phyloP scores from a whole-genome alignment of 2,329 filamentous ascomycete genomes.

The Xylaria arbuscula region DNA sequence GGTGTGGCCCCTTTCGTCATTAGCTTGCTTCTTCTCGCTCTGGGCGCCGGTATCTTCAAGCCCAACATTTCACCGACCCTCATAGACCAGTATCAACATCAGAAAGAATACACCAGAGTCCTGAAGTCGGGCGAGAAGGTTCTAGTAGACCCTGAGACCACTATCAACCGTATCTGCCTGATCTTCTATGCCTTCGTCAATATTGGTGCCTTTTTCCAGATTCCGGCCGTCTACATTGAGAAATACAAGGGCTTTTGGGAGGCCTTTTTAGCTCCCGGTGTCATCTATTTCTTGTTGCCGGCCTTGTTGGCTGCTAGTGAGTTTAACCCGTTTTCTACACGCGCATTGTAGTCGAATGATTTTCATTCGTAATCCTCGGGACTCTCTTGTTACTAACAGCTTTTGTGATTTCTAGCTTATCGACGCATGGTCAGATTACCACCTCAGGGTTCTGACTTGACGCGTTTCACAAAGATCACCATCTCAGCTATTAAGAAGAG shows the following conservation, averaged over 20 bases:
- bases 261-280: not conserved
- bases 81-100: not conserved
- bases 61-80: not conserved
- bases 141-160: not conserved
- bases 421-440: not conserved
- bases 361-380: not conserved
- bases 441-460: not conserved
- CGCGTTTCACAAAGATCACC: not conserved
- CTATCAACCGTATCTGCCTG: not conserved
- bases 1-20: not conserved
- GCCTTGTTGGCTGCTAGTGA: not conserved
- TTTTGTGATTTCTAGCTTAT: not conserved
- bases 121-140: not conserved
- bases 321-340: not conserved
- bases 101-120: not conserved
- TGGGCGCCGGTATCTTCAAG: not conserved
- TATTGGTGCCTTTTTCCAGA: not conserved
- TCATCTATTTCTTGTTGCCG: not conserved
- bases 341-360: not conserved
- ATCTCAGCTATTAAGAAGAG: not conserved
- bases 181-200: conserved; percentile 3
- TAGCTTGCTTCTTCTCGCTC: not conserved
- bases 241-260: not conserved
- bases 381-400: not conserved
- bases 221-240: not conserved